Base-by-base conservation (phyloP, 106 monocot genomes). In the Acorus gramineus region DNA sequence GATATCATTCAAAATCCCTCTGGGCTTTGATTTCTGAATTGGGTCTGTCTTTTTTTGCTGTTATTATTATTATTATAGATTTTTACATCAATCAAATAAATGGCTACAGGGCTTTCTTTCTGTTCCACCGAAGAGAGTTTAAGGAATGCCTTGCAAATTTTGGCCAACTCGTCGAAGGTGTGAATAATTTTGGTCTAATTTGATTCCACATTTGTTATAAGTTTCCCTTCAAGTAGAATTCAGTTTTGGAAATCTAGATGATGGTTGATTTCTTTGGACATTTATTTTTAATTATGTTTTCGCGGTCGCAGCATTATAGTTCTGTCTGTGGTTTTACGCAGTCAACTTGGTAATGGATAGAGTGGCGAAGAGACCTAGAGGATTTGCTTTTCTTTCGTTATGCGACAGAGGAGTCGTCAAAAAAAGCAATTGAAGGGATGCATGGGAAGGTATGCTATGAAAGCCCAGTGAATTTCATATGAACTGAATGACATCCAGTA, bases 381-480 rank as follows among this genome's bases (percentile, higher is more conserved):
- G 93, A 4, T 93, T 79, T 84, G 93, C 89, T 60, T 93, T 93
- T 73, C 81, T 93, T 93, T 71, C 76, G 81, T 42, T 93, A 93
- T 69, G 72, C 78, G 28, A 81, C 71, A 0, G 81, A 84, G 70
- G 89, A 86, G 55, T 89, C 86, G 75, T 81, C 86, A 2, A 81
- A 73, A 61, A 75, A 54, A 48, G 93, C 93, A 52, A 93, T 93
- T 56, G 83, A 93, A 69, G 93, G 89, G 54, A 93, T 93, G 93
- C 93, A 93, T 68, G 89, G 93, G 49, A 93, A 93, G 93, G 93
- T 93, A 77, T 28, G 28, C 1, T 28, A 28, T 28, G 28, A 28
- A 28, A 28, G 28, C 1, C 28, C 28, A 0, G 28, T 28, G 28
- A 28, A 28, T 28, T 28, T 28, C 28, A 28, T 28, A 0, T 28